A percentile compares a stretch with the other conserved stretches of the same genome.
phyloP scores from a whole-genome alignment of 2,329 filamentous ascomycete genomes.

The Clarireedia homoeocarpa region DNA sequence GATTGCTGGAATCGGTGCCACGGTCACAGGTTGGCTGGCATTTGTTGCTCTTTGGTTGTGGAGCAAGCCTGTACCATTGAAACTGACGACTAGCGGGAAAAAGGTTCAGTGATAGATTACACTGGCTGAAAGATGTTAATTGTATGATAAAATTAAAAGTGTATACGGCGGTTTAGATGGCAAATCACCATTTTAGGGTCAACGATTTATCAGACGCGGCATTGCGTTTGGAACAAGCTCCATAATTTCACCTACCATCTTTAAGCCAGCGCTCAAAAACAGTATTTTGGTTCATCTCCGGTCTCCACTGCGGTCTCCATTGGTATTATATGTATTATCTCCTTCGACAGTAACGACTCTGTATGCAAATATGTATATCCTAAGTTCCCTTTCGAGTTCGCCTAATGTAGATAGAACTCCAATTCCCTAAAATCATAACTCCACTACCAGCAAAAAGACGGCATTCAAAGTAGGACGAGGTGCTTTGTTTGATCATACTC shows the following conservation, averaged over 20 bases:
- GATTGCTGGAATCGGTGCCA: slow-evolving; percentile 81
- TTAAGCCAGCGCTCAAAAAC: too few relatives aligned
- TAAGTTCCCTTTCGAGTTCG: too few relatives aligned
- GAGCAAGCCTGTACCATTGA: slow-evolving; percentile 45
- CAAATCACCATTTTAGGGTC: not conserved
- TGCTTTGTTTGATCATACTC: slow-evolving; percentile 9
- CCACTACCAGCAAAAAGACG: too few relatives aligned
- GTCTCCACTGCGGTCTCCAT: too few relatives aligned
- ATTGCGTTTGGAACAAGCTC: too few relatives aligned
- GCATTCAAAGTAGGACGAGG: not conserved
- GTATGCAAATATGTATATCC: too few relatives aligned
- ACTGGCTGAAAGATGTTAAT: slow-evolving; percentile 3
- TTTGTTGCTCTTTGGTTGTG: slow-evolving; percentile 90
- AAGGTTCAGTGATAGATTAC: slow-evolving; percentile 31
- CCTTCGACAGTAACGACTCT: too few relatives aligned
- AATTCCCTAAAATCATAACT: too few relatives aligned
- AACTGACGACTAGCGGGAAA: slow-evolving; percentile 29
- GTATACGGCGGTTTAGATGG: slow-evolving; percentile 16
- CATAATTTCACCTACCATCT: too few relatives aligned
- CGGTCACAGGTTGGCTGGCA: slow-evolving; percentile 72
- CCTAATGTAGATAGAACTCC: too few relatives aligned
- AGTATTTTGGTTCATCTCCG: too few relatives aligned
- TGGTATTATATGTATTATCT: too few relatives aligned
- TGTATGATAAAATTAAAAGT: slow-evolving; percentile 26
- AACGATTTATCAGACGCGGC: not conserved